These are phyloP conservation scores for Physcomitrellopsis africana DNA, from an alignment of 225 moss, liverwort and hornwort genomes.

Conservation along the genomic window DNA sequence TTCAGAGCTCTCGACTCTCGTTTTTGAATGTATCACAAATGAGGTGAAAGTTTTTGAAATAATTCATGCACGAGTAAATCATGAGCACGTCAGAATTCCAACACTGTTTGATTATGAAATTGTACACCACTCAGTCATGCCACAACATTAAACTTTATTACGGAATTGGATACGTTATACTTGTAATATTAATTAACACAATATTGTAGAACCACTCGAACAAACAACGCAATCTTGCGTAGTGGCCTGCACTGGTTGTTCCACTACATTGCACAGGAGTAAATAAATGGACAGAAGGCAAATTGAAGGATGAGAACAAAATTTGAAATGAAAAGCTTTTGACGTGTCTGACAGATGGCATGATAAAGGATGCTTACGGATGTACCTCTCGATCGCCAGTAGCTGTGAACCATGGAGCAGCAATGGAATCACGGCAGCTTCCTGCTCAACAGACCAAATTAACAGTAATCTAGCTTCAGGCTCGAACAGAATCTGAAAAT, in stretches of 20 bases:
- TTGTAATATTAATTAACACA: background rate
- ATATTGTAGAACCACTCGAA: background rate
- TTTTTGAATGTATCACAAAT: background rate
- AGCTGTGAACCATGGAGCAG: conserved; percentile 41
- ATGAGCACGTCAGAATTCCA: background rate
- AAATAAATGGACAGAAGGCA: no score
- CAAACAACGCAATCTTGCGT: background rate
- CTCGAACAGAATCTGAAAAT: no score
- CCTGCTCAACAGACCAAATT: conserved; percentile 18
- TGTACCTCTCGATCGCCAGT: conserved; percentile 41
- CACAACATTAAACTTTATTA: background rate
- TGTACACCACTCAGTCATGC: background rate
- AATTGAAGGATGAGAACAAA: background rate
- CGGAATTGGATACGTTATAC: background rate
- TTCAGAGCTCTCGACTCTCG: background rate
- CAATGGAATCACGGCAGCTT: conserved; percentile 34
- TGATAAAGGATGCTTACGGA: background rate
- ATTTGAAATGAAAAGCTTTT: background rate
- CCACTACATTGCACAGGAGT: background rate
- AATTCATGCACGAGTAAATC: background rate
- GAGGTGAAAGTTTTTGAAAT: background rate
- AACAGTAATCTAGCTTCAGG: no score
- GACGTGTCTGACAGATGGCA: background rate
- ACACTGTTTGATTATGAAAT: background rate
- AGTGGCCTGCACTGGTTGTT: background rate